Conservation (phyloP, 208 protist genomes). For the Crithidia bombi region DNA sequence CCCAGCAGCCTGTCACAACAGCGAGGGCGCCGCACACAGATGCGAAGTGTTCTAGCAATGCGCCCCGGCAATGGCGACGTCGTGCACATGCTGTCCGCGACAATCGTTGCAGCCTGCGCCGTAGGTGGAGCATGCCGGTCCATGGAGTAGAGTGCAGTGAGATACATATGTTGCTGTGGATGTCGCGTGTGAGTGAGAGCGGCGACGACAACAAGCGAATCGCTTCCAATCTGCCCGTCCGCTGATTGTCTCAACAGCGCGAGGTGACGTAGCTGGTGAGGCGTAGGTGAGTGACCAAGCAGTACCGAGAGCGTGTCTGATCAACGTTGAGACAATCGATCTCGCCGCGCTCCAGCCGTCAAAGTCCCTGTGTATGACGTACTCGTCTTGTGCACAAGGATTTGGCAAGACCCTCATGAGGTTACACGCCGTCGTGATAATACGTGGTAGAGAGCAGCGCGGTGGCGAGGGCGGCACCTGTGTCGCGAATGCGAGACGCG, state of each 20-base stretch:
- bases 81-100: not conserved
- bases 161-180: not conserved
- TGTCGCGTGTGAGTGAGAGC: not conserved
- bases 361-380: not conserved
- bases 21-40: slow-evolving; percentile 43
- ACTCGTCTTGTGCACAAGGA: slow-evolving; percentile 57
- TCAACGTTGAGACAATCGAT: not conserved
- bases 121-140: not conserved
- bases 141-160: slow-evolving; percentile 7
- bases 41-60: slow-evolving; percentile 1
- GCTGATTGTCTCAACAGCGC: not conserved
- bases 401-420: slow-evolving; percentile 45
- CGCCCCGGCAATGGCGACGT: not conserved
- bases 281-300: not conserved
- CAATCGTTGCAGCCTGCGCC: not conserved
- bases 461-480: slow-evolving; percentile 50
- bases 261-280: not conserved
- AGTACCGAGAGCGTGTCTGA: not conserved
- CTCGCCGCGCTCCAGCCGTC: not conserved
- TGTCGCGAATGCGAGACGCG: slow-evolving; percentile 52
- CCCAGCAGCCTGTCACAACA: slow-evolving; percentile 69
- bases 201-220: not conserved
- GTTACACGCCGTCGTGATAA: slow-evolving; percentile 39
- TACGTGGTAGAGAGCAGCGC: slow-evolving; percentile 50
- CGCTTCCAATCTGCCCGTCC: slow-evolving; percentile 6